Conservation (phyloP, 768 basidiomycete genomes). For the Kwoniella dendrophila region DNA sequence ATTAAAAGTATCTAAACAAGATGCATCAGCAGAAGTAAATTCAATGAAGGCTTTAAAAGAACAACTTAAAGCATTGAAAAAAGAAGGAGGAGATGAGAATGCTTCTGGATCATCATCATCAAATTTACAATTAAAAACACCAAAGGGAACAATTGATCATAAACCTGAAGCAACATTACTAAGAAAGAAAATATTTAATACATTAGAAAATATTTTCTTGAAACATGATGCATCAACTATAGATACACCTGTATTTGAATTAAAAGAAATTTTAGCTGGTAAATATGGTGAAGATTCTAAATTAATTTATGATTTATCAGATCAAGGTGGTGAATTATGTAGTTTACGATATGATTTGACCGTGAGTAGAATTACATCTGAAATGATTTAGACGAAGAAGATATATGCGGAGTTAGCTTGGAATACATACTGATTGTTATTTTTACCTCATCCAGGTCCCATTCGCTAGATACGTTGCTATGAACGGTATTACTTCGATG, state of each 20-base stretch:
- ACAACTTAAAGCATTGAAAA: slow-evolving; percentile 57
- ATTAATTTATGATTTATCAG: slow-evolving; percentile 94
- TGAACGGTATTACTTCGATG: slow-evolving; percentile 73
- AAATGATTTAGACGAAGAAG: not conserved
- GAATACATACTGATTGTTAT: not conserved
- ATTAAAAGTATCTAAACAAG: slow-evolving; percentile 46
- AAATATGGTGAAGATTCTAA: slow-evolving; percentile 97
- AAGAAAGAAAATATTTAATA: slow-evolving; percentile 83
- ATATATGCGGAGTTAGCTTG: not conserved
- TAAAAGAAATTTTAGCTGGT: slow-evolving; percentile 90
- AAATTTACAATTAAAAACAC: slow-evolving; percentile 82
- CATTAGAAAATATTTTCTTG: slow-evolving; percentile 83
- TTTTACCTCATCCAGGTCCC: slow-evolving; percentile 63
- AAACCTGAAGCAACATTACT: slow-evolving; percentile 89
- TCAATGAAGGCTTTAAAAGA: slow-evolving; percentile 52
- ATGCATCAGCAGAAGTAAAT: slow-evolving; percentile 46
- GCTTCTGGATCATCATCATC: slow-evolving; percentile 60
- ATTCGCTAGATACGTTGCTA: slow-evolving; percentile 90
- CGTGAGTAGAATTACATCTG: slow-evolving; percentile 58
- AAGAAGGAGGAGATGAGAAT: slow-evolving; percentile 56
- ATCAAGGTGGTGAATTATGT: slow-evolving; percentile 96
- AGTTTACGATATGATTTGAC: slow-evolving; percentile 95
- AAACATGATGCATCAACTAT: slow-evolving; percentile 87
- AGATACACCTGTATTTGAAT: slow-evolving; percentile 97
- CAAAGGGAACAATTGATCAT: slow-evolving; percentile 97